Evolutionary conservation across 352 stramenopile species (phyloP).

Genomic region (Globisporangium cylindrosporum): DNA sequence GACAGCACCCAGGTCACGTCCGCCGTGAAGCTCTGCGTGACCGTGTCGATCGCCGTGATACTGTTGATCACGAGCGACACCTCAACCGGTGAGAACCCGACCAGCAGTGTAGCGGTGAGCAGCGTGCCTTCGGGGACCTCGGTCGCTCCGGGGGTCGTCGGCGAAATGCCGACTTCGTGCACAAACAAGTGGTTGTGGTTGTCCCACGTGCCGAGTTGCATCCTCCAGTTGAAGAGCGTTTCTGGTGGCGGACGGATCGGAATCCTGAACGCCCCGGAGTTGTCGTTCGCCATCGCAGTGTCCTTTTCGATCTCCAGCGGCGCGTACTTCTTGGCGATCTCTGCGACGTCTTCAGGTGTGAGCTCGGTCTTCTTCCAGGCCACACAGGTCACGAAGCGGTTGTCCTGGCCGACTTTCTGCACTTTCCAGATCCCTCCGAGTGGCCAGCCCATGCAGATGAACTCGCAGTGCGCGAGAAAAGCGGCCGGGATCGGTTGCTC

Average conservation of each 20-base stretch:
- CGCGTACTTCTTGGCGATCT: conserved; percentile 37
- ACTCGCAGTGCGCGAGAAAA: conserved; percentile 35
- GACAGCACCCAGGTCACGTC: conserved; percentile 50
- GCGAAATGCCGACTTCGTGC: conserved; percentile 32
- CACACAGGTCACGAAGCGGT: conserved; percentile 35
- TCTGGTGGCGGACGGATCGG: conserved; percentile 15
- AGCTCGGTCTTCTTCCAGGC: conserved; percentile 56
- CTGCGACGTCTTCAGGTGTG: conserved; percentile 33
- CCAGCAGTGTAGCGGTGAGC: conserved; percentile 17
- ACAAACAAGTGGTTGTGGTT: conserved; percentile 48
- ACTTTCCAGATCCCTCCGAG: conserved; percentile 59
- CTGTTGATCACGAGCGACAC: conserved; percentile 36
- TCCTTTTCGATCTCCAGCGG: neutral
- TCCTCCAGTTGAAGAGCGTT: conserved; percentile 54
- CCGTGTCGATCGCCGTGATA: conserved; percentile 40
- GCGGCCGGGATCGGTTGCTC: conserved; percentile 31
- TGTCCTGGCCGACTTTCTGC: conserved; percentile 25
- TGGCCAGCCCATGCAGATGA: conserved; percentile 43
- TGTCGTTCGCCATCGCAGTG: neutral
- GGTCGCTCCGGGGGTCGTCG: neutral
- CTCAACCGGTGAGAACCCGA: conserved; percentile 24
- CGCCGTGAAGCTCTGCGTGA: conserved; percentile 38
- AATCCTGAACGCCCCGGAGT: neutral
- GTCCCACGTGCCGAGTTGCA: conserved; percentile 48
- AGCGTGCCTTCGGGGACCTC: neutral